These are phyloP conservation scores for Neocatenulostroma microsporum DNA, from an alignment of 2,329 filamentous ascomycete species.

Conservation along the genomic window DNA sequence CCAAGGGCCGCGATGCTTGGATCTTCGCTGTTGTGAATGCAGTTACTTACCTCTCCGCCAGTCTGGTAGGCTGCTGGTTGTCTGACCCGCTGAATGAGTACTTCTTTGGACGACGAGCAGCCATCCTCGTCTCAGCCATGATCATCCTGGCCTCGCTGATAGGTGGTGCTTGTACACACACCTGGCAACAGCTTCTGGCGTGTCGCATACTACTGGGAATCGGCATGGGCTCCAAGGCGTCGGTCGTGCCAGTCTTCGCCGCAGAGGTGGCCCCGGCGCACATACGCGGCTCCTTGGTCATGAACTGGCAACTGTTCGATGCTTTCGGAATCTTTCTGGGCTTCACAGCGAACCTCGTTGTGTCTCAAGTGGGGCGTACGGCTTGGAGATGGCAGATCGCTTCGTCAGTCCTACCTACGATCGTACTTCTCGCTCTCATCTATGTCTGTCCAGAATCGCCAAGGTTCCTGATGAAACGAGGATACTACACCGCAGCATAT, in stretches of 20 bases:
- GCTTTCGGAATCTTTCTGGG: slow-evolving; percentile 26
- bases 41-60: slow-evolving; percentile 26
- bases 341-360: slow-evolving; percentile 22
- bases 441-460: slow-evolving; percentile 25
- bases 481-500: slow-evolving; percentile 20
- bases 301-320: slow-evolving; percentile 28
- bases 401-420: slow-evolving; percentile 20
- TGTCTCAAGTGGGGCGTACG: slow-evolving; percentile 15
- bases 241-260: slow-evolving; percentile 27
- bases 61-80: slow-evolving; percentile 25
- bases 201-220: slow-evolving; percentile 28
- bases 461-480: slow-evolving; percentile 24
- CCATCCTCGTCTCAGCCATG: slow-evolving; percentile 24
- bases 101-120: slow-evolving; percentile 23
- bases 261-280: slow-evolving; percentile 25
- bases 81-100: slow-evolving; percentile 28
- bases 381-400: slow-evolving; percentile 26
- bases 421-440: slow-evolving; percentile 22
- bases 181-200: slow-evolving; percentile 23
- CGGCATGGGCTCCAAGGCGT: slow-evolving; percentile 30
- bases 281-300: slow-evolving; percentile 21
- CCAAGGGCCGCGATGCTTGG: slow-evolving; percentile 8
- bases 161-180: slow-evolving; percentile 22
- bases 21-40: slow-evolving; percentile 28
- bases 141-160: slow-evolving; percentile 26